Evolutionary conservation across 2,329 filamentous ascomycete species (phyloP).

Genomic region (Fusarium mundagurra): DNA sequence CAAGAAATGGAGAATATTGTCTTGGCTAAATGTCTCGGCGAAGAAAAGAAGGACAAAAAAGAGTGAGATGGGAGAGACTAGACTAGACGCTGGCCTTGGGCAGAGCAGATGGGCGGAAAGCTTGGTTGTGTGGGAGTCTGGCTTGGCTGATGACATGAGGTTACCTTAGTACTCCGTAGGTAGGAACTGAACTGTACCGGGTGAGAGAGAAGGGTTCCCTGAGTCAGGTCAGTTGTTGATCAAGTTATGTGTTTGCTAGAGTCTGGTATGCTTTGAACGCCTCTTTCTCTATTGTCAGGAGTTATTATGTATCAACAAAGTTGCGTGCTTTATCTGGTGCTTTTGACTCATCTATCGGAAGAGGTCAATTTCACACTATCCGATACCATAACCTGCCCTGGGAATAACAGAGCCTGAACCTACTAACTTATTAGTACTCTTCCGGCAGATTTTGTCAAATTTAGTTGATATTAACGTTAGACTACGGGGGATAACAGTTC

Average conservation of each 20-base stretch:
- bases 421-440: conserved; percentile 5
- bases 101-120: conserved; percentile 37
- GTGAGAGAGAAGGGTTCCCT: neutral
- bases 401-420: conserved; percentile 4
- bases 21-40: conserved; percentile 23
- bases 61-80: neutral
- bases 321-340: neutral
- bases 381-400: neutral
- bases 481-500: conserved; percentile 14
- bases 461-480: neutral
- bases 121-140: conserved; percentile 38
- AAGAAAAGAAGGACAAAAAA: conserved; percentile 7
- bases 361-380: neutral
- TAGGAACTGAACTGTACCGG: neutral
- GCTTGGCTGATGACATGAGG: conserved; percentile 35
- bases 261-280: neutral
- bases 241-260: neutral
- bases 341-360: conserved; percentile 7
- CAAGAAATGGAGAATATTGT: conserved; percentile 13
- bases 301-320: neutral
- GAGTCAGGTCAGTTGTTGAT: neutral
- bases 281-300: neutral
- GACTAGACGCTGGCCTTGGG: neutral
- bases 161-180: too few relatives aligned
- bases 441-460: conserved; percentile 12